Evolutionary conservation across 768 basidiomycete genomes (phyloP), one percentile per base, ranked within the genome.

Genomic region (Lactifluus subvellereus): DNA sequence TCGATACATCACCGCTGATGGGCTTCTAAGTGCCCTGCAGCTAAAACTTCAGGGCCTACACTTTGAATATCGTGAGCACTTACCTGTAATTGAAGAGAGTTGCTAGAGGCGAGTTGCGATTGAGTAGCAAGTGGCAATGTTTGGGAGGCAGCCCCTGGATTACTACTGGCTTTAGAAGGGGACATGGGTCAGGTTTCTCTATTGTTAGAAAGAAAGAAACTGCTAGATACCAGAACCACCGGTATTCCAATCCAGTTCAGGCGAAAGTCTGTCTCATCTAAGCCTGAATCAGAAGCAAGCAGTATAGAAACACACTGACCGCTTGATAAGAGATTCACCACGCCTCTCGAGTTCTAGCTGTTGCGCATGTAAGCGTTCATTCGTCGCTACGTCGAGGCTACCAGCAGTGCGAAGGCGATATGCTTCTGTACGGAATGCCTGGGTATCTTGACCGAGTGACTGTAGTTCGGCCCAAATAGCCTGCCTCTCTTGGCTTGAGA

Each of bases 271-370:
- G 35, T 7, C 20, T 40, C n/a, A 18, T 40, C n/a, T 37, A 30
- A 56, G 58, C 37, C 18, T 37, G 22, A 2, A 11, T 22, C 5
- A n/a, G 48, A 33, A 30, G 4, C 10, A 42, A 50, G 14, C 5
- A 5, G 8, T 16, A 32, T 8, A n/a, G 18, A 20, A 8, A 32
- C 27, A 4, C 0, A 50, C 58, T 13, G 22, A 60, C 63, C 40
- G 58, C 35, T 60, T 64, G 20, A 64, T 45, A 37, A 64, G 33
- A 0, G 38, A 27, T 11, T 60, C 58, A 20, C 63, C 63, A 3
- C 63, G 63, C 18, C 27, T 32, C 53, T 56, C 63, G 16, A 64
- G 63, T 3, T 56, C 54, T 18, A 4, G 16, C 30, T 64, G 63
- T 9, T 50, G 47, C 33, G 53, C 22, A 22, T 27, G 63, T 18